Conservation (phyloP, 2,329 filamentous ascomycete genomes). For the Diplodia mutila region DNA sequence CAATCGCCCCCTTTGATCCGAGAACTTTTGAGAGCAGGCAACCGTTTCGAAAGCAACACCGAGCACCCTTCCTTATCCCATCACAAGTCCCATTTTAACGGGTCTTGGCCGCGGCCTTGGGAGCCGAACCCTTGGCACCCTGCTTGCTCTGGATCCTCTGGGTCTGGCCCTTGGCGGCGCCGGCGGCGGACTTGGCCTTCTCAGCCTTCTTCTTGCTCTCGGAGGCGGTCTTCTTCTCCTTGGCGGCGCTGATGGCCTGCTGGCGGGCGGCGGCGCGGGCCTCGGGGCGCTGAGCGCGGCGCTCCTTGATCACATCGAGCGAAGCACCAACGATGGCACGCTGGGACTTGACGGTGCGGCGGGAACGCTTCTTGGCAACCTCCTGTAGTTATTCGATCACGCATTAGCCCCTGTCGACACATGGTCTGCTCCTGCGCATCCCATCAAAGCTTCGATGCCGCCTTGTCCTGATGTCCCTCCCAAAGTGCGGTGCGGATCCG, state of each 20-base stretch:
- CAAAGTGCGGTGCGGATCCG: neutral
- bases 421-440: neutral
- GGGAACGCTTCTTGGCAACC: slow-evolving; percentile 99
- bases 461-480: neutral
- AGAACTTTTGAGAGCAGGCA: slow-evolving; percentile 25
- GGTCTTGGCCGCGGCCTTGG: slow-evolving; percentile 83
- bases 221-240: slow-evolving; percentile 93
- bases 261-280: slow-evolving; percentile 88
- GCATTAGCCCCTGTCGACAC: slow-evolving; percentile 24
- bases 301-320: slow-evolving; percentile 99
- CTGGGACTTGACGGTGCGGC: slow-evolving; percentile 97
- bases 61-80: slow-evolving; percentile 24
- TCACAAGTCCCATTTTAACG: slow-evolving; percentile 64
- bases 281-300: slow-evolving; percentile 91
- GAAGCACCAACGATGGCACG: slow-evolving; percentile 98
- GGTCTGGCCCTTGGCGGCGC: slow-evolving; percentile 75
- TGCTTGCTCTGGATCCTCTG: slow-evolving; percentile 91
- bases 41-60: slow-evolving; percentile 26
- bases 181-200: slow-evolving; percentile 91
- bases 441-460: neutral
- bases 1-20: slow-evolving; percentile 16
- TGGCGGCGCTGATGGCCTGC: slow-evolving; percentile 92
- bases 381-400: slow-evolving; percentile 65
- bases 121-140: slow-evolving; percentile 86
- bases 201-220: slow-evolving; percentile 97